Base-by-base conservation (phyloP, 352 stramenopile species). In the Phytophthora lateralis region DNA sequence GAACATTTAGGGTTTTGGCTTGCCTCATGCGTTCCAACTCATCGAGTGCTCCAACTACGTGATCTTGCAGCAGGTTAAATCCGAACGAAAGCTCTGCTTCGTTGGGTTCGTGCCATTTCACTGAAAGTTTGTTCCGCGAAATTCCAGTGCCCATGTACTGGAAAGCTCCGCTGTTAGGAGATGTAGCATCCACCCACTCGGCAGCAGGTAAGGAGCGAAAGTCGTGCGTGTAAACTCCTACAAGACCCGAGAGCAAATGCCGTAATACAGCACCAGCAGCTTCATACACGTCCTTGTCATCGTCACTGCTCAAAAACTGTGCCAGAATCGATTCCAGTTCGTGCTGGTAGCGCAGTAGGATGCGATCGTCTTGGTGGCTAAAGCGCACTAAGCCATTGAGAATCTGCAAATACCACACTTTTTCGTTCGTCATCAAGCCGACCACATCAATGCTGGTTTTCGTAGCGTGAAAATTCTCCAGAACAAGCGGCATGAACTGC, bases 101-200 rank as follows among this genome's bases (percentile, higher is more conserved):
- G 47, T 71, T 76, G 15, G 83, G 83, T 44, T 90, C 79, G 21
- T 92, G 80, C 83, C 83, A 92, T n/a, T 56, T 35, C 3, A 87
- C 60, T 1, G 61, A 63, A 6, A 91, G 38, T 14, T 71, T 68
- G 34, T 79, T 80, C 79, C 79, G 91, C 17, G 75, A 78, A 49
- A 87, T 49, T 0, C 66, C 69, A 20, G 64, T 47, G 2, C 83
- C 83, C 9, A 92, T 54, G 50, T 85, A 92, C 39, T 90, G 79
- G 44, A 83, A 87, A 56, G 81, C 78, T 17, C 75, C 73, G 42
- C 66, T 79, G 7, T 71, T 57, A 14, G 49, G 48, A 26, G 64
- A 78, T 8, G 63, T 80, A 12, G 76, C 80, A 32, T 77, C 48
- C 3, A 26, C 14, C 81, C 78, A 90, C 24, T 82, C 74, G 6